Percentiles rank a stretch among this genome's conserved stretches.
Conservation (phyloP, 108 stramenopile genomes). For the Cyclotella baltica region DNA sequence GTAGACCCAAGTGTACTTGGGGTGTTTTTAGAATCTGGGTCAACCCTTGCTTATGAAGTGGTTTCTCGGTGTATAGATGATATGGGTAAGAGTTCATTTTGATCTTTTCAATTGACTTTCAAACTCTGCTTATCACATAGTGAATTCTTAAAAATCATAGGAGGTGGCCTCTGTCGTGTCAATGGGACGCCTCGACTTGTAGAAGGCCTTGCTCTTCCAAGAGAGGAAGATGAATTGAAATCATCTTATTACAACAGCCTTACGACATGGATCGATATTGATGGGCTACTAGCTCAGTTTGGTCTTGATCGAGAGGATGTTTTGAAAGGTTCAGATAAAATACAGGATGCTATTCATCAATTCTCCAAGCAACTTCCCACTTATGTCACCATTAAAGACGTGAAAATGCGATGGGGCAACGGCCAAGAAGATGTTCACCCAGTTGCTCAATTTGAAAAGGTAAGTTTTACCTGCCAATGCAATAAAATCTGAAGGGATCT, state of each 20-base stretch:
- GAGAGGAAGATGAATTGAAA: slow-evolving; percentile 66
- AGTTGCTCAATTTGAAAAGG: slow-evolving; percentile 68
- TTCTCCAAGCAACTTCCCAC: slow-evolving; percentile 62
- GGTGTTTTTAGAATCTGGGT: slow-evolving; percentile 45
- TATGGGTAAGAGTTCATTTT: slow-evolving; percentile 33
- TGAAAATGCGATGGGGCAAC: slow-evolving; percentile 68
- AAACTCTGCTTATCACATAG: neutral
- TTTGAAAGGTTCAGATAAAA: slow-evolving; percentile 34
- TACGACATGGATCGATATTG: slow-evolving; percentile 70
- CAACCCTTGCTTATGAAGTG: slow-evolving; percentile 61
- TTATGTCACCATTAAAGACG: slow-evolving; percentile 68
- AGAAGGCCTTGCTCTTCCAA: slow-evolving; percentile 65
- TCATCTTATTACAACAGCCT: slow-evolving; percentile 68
- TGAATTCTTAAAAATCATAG: neutral
- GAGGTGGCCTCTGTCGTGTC: slow-evolving; percentile 60
- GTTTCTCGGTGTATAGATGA: slow-evolving; percentile 70
- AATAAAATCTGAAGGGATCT: neutral
- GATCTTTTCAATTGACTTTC: neutral
- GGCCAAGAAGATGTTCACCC: slow-evolving; percentile 71
- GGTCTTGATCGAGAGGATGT: slow-evolving; percentile 49
- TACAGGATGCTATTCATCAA: slow-evolving; percentile 46
- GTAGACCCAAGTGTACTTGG: slow-evolving; percentile 68
- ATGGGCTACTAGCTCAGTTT: slow-evolving; percentile 53
- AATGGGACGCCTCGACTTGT: slow-evolving; percentile 61
- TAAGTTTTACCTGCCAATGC: neutral